A percentile compares a stretch with the other conserved stretches of the same genome.
Conservation (phyloP, 2,329 filamentous ascomycete genomes). For the Daldinia sp. region DNA sequence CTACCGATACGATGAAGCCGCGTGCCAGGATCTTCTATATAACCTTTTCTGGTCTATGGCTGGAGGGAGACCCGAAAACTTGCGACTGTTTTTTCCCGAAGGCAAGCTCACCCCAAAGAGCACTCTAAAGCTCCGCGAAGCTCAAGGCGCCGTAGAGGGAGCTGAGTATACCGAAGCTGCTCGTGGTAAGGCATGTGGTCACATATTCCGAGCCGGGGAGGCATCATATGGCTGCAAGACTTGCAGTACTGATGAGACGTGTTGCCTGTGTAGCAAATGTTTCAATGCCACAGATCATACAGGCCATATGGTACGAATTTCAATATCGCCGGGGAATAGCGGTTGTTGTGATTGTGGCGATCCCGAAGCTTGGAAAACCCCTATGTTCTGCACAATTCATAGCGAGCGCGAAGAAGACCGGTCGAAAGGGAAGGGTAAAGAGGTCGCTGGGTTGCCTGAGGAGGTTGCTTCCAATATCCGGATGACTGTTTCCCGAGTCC, state of each 20-base stretch:
- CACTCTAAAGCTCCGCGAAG: slow-evolving; percentile 82
- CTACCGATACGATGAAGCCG: slow-evolving; percentile 80
- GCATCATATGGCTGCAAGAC: slow-evolving; percentile 95
- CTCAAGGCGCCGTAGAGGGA: slow-evolving; percentile 92
- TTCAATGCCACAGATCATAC: slow-evolving; percentile 96
- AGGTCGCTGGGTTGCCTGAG: slow-evolving; percentile 72
- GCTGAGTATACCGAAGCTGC: slow-evolving; percentile 95
- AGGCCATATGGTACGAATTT: slow-evolving; percentile 91
- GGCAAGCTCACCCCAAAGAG: slow-evolving; percentile 71
- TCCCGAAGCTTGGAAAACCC: slow-evolving; percentile 89
- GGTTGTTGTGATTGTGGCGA: slow-evolving; percentile 99
- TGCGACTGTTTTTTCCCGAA: slow-evolving; percentile 84
- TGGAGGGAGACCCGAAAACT: slow-evolving; percentile 77
- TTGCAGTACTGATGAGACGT: slow-evolving; percentile 94
- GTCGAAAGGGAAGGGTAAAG: slow-evolving; percentile 72
- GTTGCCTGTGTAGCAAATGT: slow-evolving; percentile 92
- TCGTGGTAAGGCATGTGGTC: slow-evolving; percentile 92
- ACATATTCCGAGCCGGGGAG: slow-evolving; percentile 96
- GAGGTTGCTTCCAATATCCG: slow-evolving; percentile 83
- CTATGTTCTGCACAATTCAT: slow-evolving; percentile 94
- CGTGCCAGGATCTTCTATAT: slow-evolving; percentile 77
- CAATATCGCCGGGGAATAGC: slow-evolving; percentile 88
- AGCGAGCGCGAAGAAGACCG: slow-evolving; percentile 68
- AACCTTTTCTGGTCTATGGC: slow-evolving; percentile 90
- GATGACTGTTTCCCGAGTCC: slow-evolving; percentile 84